Conservation (phyloP, 2,329 filamentous ascomycete genomes). For the Epichloe sibirici region DNA sequence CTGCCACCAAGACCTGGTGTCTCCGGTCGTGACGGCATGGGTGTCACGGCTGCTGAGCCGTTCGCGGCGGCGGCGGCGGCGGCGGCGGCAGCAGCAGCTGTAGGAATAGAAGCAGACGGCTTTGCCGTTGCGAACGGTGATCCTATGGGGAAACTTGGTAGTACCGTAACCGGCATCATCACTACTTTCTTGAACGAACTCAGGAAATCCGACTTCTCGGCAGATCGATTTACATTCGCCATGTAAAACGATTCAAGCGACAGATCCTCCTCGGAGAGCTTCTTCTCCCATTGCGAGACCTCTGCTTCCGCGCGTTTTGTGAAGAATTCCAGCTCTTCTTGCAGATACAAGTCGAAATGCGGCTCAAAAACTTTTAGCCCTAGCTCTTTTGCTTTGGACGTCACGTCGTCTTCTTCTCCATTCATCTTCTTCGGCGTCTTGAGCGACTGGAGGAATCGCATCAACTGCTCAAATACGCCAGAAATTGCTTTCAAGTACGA, state of each 20-base stretch:
- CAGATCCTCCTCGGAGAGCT: slow-evolving; percentile 81
- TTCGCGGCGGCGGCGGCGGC: slow-evolving; percentile 13
- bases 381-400: slow-evolving; percentile 53
- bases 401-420: slow-evolving; percentile 46
- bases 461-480: slow-evolving; percentile 74
- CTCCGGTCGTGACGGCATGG: slow-evolving; percentile 34
- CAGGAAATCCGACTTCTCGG: slow-evolving; percentile 91
- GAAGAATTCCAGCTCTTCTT: slow-evolving; percentile 84
- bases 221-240: slow-evolving; percentile 87
- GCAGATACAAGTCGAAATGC: slow-evolving; percentile 85
- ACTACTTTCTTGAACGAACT: slow-evolving; percentile 97
- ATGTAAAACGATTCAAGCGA: slow-evolving; percentile 89
- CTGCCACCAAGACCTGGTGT: slow-evolving; percentile 32
- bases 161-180: slow-evolving; percentile 93
- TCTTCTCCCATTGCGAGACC: slow-evolving; percentile 80
- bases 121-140: slow-evolving; percentile 43
- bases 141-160: slow-evolving; percentile 54
- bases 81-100: background rate
- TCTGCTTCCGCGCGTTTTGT: slow-evolving; percentile 62
- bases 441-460: slow-evolving; percentile 64
- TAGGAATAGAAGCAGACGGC: slow-evolving; percentile 12
- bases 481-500: slow-evolving; percentile 79
- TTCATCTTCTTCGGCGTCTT: slow-evolving; percentile 41
- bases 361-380: slow-evolving; percentile 71
- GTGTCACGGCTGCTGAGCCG: slow-evolving; percentile 16